Conservation (phyloP, 1,139 yeast genomes). For the Saccharomyces hybrid region DNA sequence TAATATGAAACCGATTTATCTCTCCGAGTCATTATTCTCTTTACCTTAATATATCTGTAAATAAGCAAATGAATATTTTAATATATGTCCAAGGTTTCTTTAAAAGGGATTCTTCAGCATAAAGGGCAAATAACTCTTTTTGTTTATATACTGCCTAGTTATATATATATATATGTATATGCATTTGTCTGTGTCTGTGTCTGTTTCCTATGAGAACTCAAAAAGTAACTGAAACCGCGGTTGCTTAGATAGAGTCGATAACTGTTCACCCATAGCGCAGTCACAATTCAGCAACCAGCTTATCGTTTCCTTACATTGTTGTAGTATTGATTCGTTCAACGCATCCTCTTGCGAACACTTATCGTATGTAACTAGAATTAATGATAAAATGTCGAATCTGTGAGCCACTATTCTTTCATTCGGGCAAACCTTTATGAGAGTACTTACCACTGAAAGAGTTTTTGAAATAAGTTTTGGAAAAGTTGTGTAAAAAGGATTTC, state of each 20-base stretch:
- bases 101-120: neutral
- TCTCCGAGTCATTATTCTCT: neutral
- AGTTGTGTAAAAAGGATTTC: constrained; percentile 25
- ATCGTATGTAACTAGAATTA: constrained; percentile 16
- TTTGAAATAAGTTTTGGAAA: constrained; percentile 12
- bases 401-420: constrained; percentile 20
- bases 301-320: neutral
- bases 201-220: neutral
- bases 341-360: constrained; percentile 25
- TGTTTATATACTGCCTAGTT: neutral
- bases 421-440: constrained; percentile 12
- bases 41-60: neutral
- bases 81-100: neutral
- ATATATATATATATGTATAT: neutral
- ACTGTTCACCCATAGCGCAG: neutral
- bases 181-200: neutral
- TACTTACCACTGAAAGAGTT: constrained; percentile 10
- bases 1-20: constrained; percentile 6
- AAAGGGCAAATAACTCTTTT: neutral
- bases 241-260: neutral
- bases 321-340: neutral
- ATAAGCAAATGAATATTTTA: neutral
- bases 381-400: constrained; percentile 23
- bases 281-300: neutral
- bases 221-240: neutral